These are phyloP conservation scores for Botryococcus braunii DNA, from an alignment of 163 green algal genomes.

Conservation along the genomic window DNA sequence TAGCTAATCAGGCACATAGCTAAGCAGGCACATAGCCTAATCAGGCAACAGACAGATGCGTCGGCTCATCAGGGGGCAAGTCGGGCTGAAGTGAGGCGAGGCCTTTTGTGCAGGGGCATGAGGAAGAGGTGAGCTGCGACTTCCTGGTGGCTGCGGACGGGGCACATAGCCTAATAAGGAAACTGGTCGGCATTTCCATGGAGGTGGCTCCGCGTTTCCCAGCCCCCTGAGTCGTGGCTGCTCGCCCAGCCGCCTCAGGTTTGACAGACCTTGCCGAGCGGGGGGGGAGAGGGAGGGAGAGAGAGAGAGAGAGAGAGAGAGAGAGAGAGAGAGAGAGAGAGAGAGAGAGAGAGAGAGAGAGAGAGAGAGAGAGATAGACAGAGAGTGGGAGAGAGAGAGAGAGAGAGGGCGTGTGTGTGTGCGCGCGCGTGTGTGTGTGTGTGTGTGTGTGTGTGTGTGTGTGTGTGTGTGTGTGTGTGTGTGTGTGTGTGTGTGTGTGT, in stretches of 20 bases:
- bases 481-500: too few species aligned
- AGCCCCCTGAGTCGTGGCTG: neutral
- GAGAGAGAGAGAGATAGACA: neutral
- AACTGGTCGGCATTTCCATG: constrained; percentile 50
- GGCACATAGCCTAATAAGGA: constrained; percentile 49
- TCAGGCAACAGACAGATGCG: neutral
- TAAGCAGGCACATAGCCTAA: neutral
- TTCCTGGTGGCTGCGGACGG: constrained; percentile 76
- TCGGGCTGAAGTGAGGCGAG: neutral
- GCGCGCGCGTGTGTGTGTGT: too few species aligned
- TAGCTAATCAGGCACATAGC: neutral
- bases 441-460: too few species aligned
- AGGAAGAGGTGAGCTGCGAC: constrained; percentile 6
- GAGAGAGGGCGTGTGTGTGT: too few species aligned
- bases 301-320: neutral
- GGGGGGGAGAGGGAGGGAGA: neutral
- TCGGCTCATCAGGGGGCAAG: neutral
- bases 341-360: neutral
- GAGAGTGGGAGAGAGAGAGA: too few species aligned
- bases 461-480: too few species aligned
- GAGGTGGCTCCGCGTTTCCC: constrained; percentile 40
- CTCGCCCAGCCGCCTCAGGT: too few species aligned
- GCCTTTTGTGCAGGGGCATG: neutral
- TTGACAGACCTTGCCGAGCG: neutral
- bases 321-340: neutral